phyloP scores from a whole-genome alignment of 768 basidiomycete genomes.

The Suillus bovinus region DNA sequence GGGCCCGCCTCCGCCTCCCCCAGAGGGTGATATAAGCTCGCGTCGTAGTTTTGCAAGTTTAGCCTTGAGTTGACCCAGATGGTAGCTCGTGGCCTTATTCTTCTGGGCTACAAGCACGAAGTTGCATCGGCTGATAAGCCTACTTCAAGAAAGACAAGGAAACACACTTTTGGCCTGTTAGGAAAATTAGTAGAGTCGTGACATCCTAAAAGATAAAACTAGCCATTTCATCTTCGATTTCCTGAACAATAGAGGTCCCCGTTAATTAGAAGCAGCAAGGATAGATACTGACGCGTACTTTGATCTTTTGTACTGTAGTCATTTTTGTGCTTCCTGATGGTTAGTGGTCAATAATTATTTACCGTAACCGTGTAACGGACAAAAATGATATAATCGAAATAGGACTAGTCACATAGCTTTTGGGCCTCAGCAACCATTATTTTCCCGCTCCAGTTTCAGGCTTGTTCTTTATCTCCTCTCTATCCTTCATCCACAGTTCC shows the following conservation, averaged over 20 bases:
- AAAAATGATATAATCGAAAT: constrained; percentile 9
- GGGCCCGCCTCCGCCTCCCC: constrained; percentile 81
- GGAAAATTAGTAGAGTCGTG: not conserved
- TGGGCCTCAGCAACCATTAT: constrained; percentile 8
- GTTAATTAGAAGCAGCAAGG: constrained; percentile 14
- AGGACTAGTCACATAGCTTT: constrained; percentile 8
- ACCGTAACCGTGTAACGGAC: constrained; percentile 1
- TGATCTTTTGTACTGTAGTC: constrained; percentile 92
- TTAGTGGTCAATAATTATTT: constrained; percentile 6
- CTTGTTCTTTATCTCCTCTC: not conserved
- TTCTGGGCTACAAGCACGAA: constrained; percentile 70
- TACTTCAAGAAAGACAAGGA: constrained; percentile 10
- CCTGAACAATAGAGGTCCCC: constrained; percentile 42
- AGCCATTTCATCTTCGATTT: constrained; percentile 98
- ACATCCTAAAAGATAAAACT: constrained; percentile 29
- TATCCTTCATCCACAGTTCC: constrained; percentile 20
- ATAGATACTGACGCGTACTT: constrained; percentile 44
- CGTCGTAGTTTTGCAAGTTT: constrained; percentile 97
- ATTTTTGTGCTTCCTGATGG: constrained; percentile 37
- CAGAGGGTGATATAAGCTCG: constrained; percentile 81
- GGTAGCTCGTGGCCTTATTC: constrained; percentile 95
- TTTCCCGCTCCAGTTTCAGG: not conserved
- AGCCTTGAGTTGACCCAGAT: constrained; percentile 95
- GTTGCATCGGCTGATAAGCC: constrained; percentile 14
- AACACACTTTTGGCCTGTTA: constrained; percentile 75